These are phyloP conservation scores for Monosporascus sp. DNA, from an alignment of 2,329 filamentous ascomycete genomes.

Conservation along the genomic window DNA sequence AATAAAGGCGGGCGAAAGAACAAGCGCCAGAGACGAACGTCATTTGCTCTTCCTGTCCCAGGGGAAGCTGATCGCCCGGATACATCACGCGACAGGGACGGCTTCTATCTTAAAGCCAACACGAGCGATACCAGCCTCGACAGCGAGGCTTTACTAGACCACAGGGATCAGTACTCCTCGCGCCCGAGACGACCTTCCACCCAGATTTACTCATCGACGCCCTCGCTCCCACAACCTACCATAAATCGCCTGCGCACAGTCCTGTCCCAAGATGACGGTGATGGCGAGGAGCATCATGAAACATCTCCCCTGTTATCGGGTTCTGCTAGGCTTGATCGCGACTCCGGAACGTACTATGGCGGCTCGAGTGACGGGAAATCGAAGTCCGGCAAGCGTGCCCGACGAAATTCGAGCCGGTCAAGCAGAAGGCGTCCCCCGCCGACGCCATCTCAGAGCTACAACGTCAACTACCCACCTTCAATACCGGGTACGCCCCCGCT, in stretches of 20 bases:
- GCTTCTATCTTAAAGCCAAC: slow-evolving; percentile 48
- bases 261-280: slow-evolving; percentile 26
- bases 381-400: slow-evolving; percentile 29
- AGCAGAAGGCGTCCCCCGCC: slow-evolving; percentile 33
- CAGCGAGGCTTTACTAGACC: slow-evolving; percentile 81
- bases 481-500: slow-evolving; percentile 57
- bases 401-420: slow-evolving; percentile 45
- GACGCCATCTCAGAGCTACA: slow-evolving; percentile 42
- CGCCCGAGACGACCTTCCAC: slow-evolving; percentile 58
- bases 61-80: slow-evolving; percentile 36
- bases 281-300: slow-evolving; percentile 49
- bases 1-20: slow-evolving; percentile 70
- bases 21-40: slow-evolving; percentile 69
- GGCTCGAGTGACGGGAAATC: slow-evolving; percentile 37
- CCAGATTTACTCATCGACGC: slow-evolving; percentile 27
- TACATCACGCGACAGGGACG: slow-evolving; percentile 26
- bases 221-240: slow-evolving; percentile 29
- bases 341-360: slow-evolving; percentile 33
- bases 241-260: slow-evolving; percentile 17
- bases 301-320: slow-evolving; percentile 48
- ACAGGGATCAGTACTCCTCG: slow-evolving; percentile 45
- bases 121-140: slow-evolving; percentile 82
- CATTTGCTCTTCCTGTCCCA: slow-evolving; percentile 64
- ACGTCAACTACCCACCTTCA: slow-evolving; percentile 65
- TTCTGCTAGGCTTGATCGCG: slow-evolving; percentile 31